phyloP scores from a whole-genome alignment of 371 early-diverging fungal species.

The Chytridium lagenaria region DNA sequence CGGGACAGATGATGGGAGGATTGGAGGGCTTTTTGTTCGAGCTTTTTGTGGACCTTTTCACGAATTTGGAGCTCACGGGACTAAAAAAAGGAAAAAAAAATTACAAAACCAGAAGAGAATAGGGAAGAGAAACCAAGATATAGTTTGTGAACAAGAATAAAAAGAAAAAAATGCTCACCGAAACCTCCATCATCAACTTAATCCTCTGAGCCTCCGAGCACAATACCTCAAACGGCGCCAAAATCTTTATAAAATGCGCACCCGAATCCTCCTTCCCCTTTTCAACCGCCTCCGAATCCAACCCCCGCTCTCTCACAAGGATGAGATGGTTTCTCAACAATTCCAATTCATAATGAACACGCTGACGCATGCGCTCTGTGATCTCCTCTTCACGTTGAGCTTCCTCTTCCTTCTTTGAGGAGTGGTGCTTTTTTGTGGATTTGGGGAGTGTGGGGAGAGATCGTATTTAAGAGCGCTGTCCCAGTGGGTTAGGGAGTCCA shows the following conservation, averaged over 20 bases:
- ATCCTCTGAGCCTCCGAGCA: constrained; percentile 60
- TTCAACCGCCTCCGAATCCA: not conserved
- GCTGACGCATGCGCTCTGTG: not conserved
- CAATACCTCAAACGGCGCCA: constrained; percentile 56
- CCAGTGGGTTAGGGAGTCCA: constrained; percentile 39
- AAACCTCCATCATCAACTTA: constrained; percentile 51
- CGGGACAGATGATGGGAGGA: not conserved
- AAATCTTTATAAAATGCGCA: constrained; percentile 53
- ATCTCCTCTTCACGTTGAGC: not conserved
- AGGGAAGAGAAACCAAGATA: not conserved
- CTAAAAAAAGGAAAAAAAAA: not conserved
- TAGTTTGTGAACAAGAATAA: not conserved
- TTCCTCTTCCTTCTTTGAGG: not conserved
- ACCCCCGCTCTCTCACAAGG: constrained; percentile 52
- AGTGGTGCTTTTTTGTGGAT: not conserved
- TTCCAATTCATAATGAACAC: constrained; percentile 32
- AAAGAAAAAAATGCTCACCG: constrained; percentile 15
- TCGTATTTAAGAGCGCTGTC: constrained; percentile 41
- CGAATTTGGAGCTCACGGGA: not conserved
- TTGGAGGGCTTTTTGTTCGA: not conserved
- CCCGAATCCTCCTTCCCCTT: not conserved
- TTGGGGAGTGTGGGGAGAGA: not conserved
- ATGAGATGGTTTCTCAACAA: constrained; percentile 48
- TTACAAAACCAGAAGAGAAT: not conserved
- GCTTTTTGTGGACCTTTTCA: not conserved